Evolutionary conservation across 2,329 filamentous ascomycete genomes (phyloP), one percentile per base, ranked within the genome.

Genomic region (Coleophoma eucalyptorum): DNA sequence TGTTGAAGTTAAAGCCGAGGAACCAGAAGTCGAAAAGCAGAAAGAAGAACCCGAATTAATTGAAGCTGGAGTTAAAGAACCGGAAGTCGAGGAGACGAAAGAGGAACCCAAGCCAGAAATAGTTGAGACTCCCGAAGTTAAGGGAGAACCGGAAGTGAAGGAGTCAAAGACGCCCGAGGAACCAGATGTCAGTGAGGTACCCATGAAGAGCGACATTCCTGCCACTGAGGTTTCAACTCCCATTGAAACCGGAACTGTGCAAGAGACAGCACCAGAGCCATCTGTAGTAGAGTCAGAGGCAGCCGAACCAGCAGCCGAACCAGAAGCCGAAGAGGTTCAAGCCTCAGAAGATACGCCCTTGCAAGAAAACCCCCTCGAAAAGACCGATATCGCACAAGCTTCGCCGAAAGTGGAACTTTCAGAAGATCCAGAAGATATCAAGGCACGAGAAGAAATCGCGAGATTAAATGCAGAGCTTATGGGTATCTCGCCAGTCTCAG

Each of bases 391-490:
- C 10, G 3, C 10, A 26, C 26, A 5, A 26, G 10, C 35, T 8
- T n/a, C 26, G 7, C 10, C 37, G 47, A 52, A 31, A 18, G 38
- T 31, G 26, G 40, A 48, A 21, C n/a, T 40, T 7, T 21, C 43
- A 34, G 34, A 60, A 48, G 58, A 60, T 19, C 56, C 58, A 13
- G 58, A 56, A 49, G 62, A 63, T 50, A 50, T 51, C 41, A 56
- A 56, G 21, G 61, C 59, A 4, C 49, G 57, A 16, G 58, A 56
- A 19, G 62, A 64, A 37, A 59, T 63, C 43, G 62, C 58, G 18
- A 51, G 45, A 20, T 42, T 63, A 26, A 62, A 64, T 46, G 61
- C 58, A 12, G 59, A 62, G 37, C 53, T 63, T 5, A 51, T 60
- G 50, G 42, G 42, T 6, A 26, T 19, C 2, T 44, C 42, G n/a